Evolutionary conservation across 352 stramenopile species (phyloP), one percentile per base, ranked within the genome.

Genomic region (Phytophthora litchii): DNA sequence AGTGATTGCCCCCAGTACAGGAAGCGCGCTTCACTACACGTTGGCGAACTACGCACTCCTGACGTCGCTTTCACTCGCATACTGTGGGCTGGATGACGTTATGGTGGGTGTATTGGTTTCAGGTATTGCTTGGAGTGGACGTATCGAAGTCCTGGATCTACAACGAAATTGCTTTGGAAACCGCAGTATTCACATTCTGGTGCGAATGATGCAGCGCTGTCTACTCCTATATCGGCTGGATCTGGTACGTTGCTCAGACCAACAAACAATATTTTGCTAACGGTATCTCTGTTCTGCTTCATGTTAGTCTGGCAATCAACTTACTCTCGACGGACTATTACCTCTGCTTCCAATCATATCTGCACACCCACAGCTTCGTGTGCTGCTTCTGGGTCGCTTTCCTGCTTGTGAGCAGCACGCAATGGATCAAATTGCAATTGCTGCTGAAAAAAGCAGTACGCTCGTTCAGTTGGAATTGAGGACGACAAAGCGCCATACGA

Each of bases 61-160:
- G 3, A 62, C 49, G 1, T 56, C 54, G 4, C 56, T 83, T 11
- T 64, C 65, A 4, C 58, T 83, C 3, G 61, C 54, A 20, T 77
- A 79, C 51, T 83, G 74, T 20, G 72, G 56, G 0, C 43, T 84
- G 29, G 53, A 59, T 20, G 75, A 84, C 17, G 35, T 54, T 1
- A 59, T 71, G 48, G 44, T 70, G 16, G 53, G 75, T n/a, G 72
- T 80, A 5, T 35, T 84, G 9, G 66, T 79, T 11, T 75, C 69
- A 3, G 75, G 72, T 3, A 70, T 80, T 25, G 69, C 72, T 8
- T 78, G 72, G 75, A 61, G 56, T 31, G 60, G 72, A 16, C 64
- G 62, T 21, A 46, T 80, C 2, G 38, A 81, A 35, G 43, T 37
- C 34, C 58, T 84, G n/a, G 53, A 76, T 38, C 54, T 84, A 17